Base-by-base conservation (phyloP, 768 basidiomycete species). In the Suillus variegatus region DNA sequence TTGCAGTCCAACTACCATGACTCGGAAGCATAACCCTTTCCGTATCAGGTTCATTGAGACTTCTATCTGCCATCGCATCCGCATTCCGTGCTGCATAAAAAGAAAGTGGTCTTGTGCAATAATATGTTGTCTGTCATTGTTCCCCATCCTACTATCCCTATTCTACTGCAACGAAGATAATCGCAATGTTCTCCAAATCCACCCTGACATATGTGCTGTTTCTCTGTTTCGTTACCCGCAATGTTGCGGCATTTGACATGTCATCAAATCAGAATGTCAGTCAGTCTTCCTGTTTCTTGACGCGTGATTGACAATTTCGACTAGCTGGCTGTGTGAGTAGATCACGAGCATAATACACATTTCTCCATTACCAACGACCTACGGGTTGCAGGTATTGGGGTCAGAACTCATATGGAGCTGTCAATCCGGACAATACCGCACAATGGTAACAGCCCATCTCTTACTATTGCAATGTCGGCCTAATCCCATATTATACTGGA, bases 391-490 rank as follows among this genome's bases (percentile, higher is more conserved):
- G 75, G 63, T 78, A 79, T 55, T 78, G 78, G 77, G 77, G 78
- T 13, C 79, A 79, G 68, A 78, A 79, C 41, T 80, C 78, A 9
- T 77, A 76, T 28, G 79, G 80, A 12, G 78, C 79, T 3, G 69
- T 68, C 2, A 70, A 80, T 63, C 65, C 73, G 25, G 56, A 58
- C 18, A 68, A 80, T 58, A 70, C 75, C 7, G 69, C 73, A 5
- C 64, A 73, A 22, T 80, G 69, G 69, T 79, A 80, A 60, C 70
- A 80, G 55, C 44, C 66, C 0, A 73, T 80, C 43, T 73, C 71
- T 20, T 75, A 70, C 41, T 80, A 81, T 64, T 80, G 79, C 25
- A 62, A 71, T 40, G 75, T 72, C 40, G 0, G 72, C 60, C 18
- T 32, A 20, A 25, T 43, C 16, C 5, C 12, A 43, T 60, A 63